Evolutionary conservation across 441 rosid genomes (phyloP), one percentile per base, ranked within the genome.

Genomic region (Arabidopsis lyrata): DNA sequence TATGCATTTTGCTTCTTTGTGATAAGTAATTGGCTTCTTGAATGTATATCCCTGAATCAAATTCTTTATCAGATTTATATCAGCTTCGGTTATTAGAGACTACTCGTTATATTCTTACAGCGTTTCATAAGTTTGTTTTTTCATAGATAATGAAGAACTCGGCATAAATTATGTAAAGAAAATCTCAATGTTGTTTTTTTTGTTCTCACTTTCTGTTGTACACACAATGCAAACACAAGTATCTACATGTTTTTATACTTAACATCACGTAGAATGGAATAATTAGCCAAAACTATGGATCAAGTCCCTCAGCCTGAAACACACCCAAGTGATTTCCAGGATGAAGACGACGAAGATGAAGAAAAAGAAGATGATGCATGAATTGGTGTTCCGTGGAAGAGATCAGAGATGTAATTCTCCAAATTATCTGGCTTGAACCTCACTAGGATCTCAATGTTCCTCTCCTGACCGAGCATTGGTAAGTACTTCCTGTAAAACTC

Each of bases 371-470:
- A 55, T 3, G 58, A 77, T 29, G 72, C 58, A 64, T 82, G 80
- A 60, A 79, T 66, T 20, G 76, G 68, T 58, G 80, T 71, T 35
- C 86, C 87, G 13, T 77, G 90, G 76, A 87, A 89, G 79, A 91
- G 72, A 76, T 81, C 81, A 20, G 90, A 83, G 72, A 91, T 78
- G 80, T 78, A 82, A 64, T 84, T 87, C 75, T 52, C 87, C 71
- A 89, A 53, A 55, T 84, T 90, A 38, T 86, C 89, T 3, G 89
- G 88, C 35, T 76, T 68, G 63, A 83, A 80, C 77, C 76, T 80
- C 45, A 75, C 81, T 4, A 75, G 56, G 66, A 47, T 65, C 66
- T 81, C 85, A 55, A 65, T 60, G 58, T 77, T 64, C 42, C 20
- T 77, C 47, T 71, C 86, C 48, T 73, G 85, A 3, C 67, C 39